A percentile compares a stretch with the other conserved stretches of the same genome.
Conservation (phyloP, 805 yeast species). For the Candida ulmi region DNA sequence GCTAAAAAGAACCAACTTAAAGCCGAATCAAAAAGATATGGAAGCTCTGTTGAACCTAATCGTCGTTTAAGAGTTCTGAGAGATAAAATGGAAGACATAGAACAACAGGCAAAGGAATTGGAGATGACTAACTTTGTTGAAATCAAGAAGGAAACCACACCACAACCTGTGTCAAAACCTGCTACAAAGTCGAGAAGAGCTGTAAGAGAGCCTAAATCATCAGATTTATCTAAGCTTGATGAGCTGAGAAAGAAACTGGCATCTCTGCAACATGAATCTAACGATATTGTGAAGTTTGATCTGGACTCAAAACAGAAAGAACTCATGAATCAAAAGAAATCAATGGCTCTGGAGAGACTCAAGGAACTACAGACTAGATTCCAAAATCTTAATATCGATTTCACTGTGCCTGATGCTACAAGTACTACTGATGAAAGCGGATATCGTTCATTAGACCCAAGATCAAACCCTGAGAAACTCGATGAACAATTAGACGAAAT, state of each 20-base stretch:
- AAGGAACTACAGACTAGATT: conserved; percentile 63
- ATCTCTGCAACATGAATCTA: conserved; percentile 65
- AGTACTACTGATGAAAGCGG: conserved; percentile 1
- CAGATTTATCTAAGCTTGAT: conserved; percentile 50
- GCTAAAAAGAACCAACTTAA: conserved; percentile 35
- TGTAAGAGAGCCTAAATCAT: not conserved
- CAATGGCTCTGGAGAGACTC: conserved; percentile 66
- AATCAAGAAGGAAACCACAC: conserved; percentile 17
- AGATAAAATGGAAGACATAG: conserved; percentile 80
- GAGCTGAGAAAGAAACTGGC: conserved; percentile 52
- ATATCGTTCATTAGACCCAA: conserved; percentile 27
- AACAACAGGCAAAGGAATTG: conserved; percentile 75
- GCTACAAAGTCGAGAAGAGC: conserved; percentile 3
- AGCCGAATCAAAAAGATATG: conserved; percentile 40
- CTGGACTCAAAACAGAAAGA: conserved; percentile 45
- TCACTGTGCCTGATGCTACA: conserved; percentile 22
- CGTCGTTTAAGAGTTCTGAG: conserved; percentile 68
- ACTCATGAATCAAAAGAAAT: conserved; percentile 51
- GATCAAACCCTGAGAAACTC: conserved; percentile 17
- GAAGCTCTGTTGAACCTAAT: conserved; percentile 65
- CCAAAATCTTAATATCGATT: conserved; percentile 58
- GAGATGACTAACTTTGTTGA: conserved; percentile 82
- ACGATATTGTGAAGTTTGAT: conserved; percentile 68
- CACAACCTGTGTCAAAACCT: conserved; percentile 11
- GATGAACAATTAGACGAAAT: conserved; percentile 29